Evolutionary conservation across 2,329 filamentous ascomycete genomes (phyloP).

Genomic region (Lachnellula hyalina): DNA sequence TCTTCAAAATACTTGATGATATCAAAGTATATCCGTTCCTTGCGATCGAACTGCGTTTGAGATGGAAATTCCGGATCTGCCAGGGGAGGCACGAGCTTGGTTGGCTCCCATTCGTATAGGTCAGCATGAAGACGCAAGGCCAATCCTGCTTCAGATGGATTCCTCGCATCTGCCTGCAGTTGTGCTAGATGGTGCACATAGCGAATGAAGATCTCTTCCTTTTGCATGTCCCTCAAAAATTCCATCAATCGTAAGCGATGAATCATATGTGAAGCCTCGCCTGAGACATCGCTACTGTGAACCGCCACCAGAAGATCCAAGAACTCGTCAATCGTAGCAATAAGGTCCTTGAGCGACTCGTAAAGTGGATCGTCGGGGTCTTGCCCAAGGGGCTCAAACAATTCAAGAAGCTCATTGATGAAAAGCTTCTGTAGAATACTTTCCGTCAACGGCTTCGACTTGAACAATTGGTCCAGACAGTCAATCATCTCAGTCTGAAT

Average conservation of each 20-base stretch:
- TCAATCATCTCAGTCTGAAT: constrained; percentile 97
- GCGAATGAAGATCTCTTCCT: constrained; percentile 92
- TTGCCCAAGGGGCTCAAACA: constrained; percentile 68
- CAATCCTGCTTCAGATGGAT: constrained; percentile 82
- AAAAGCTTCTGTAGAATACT: constrained; percentile 90
- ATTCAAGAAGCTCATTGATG: constrained; percentile 73
- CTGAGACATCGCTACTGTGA: constrained; percentile 67
- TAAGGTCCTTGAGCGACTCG: constrained; percentile 68
- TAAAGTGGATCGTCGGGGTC: constrained; percentile 69
- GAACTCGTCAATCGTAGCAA: constrained; percentile 82
- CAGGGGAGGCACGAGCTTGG: constrained; percentile 58
- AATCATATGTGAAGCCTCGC: constrained; percentile 76
- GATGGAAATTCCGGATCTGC: constrained; percentile 71
- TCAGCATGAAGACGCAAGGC: constrained; percentile 88
- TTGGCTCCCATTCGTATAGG: constrained; percentile 84
- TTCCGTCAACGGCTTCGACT: constrained; percentile 80
- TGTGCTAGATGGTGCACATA: constrained; percentile 89
- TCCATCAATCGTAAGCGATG: constrained; percentile 91
- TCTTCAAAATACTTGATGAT: constrained; percentile 96
- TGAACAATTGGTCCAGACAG: constrained; percentile 84
- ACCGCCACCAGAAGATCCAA: constrained; percentile 87
- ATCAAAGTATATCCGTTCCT: constrained; percentile 85
- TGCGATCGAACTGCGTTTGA: constrained; percentile 86
- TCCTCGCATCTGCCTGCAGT: constrained; percentile 68
- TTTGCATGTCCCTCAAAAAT: constrained; percentile 93